Percentiles rank a stretch among this genome's conserved stretches.
phyloP scores from a whole-genome alignment of 306 rosid genomes.

The Prunus mume region DNA sequence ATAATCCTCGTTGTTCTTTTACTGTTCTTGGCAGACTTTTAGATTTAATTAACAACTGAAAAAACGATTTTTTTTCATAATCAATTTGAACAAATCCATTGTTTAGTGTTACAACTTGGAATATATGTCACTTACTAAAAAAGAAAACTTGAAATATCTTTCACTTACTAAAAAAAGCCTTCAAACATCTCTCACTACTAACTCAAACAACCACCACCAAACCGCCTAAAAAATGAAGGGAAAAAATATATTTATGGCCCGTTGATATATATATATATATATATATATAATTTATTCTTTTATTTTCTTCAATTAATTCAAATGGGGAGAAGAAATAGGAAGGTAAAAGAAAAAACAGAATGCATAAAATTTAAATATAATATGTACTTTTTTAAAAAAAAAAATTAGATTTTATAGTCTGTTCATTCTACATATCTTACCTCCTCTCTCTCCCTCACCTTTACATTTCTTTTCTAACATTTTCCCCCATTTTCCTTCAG shows the following conservation, averaged over 20 bases:
- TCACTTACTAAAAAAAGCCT: too few species aligned
- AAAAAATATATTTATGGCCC: not conserved
- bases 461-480: not conserved
- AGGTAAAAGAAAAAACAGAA: too few species aligned
- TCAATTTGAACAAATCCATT: not conserved
- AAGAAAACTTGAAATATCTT: not conserved
- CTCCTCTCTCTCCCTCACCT: not conserved
- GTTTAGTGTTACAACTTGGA: not conserved
- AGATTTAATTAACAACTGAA: not conserved
- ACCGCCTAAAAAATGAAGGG: not conserved
- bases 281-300: not conserved
- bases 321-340: not conserved
- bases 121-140: not conserved
- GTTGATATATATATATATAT: too few species aligned
- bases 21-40: not conserved
- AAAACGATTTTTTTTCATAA: not conserved
- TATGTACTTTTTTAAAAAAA: too few species aligned
- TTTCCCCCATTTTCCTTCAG: not conserved
- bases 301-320: too few species aligned
- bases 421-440: not conserved
- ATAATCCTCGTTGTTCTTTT: not conserved
- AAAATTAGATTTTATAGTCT: not conserved
- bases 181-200: not conserved
- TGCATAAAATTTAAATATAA: too few species aligned
- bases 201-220: not conserved